phyloP scores from a whole-genome alignment of 2,329 filamentous ascomycete species.

The Epichloe coenophiala region DNA sequence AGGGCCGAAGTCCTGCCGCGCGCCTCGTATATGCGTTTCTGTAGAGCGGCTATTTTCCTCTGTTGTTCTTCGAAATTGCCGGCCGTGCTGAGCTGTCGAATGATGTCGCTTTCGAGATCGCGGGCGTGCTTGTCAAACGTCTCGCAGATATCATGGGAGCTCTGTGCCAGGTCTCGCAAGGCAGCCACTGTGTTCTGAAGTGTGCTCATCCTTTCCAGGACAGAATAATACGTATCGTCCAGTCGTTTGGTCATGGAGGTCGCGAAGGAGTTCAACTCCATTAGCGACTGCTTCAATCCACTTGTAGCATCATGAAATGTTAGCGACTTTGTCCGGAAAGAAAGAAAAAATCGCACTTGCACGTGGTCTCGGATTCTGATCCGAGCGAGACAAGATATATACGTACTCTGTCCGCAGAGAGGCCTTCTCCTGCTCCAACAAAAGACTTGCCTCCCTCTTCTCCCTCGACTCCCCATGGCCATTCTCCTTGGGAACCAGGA shows the following conservation, averaged over 20 bases:
- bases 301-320: conserved; percentile 18
- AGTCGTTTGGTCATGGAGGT: conserved; percentile 49
- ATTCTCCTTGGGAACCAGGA: conserved; percentile 21
- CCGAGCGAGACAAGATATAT: not conserved
- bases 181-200: conserved; percentile 51
- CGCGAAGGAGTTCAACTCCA: conserved; percentile 45
- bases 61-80: conserved; percentile 53
- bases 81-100: conserved; percentile 44
- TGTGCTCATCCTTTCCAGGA: conserved; percentile 53
- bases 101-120: conserved; percentile 46
- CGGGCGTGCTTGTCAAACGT: conserved; percentile 47
- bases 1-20: conserved; percentile 46
- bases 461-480: conserved; percentile 22
- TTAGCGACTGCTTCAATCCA: conserved; percentile 37
- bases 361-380: not conserved
- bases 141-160: conserved; percentile 43
- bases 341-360: too few relatives aligned
- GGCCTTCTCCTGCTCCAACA: conserved; percentile 23
- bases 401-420: conserved; percentile 20
- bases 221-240: conserved; percentile 61
- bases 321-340: not conserved
- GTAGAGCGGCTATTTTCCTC: conserved; percentile 45
- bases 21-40: conserved; percentile 45
- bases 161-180: conserved; percentile 52
- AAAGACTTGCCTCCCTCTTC: conserved; percentile 27